Conservation (phyloP, 2,329 filamentous ascomycete genomes). For the Penicillium psychrosexuale region DNA sequence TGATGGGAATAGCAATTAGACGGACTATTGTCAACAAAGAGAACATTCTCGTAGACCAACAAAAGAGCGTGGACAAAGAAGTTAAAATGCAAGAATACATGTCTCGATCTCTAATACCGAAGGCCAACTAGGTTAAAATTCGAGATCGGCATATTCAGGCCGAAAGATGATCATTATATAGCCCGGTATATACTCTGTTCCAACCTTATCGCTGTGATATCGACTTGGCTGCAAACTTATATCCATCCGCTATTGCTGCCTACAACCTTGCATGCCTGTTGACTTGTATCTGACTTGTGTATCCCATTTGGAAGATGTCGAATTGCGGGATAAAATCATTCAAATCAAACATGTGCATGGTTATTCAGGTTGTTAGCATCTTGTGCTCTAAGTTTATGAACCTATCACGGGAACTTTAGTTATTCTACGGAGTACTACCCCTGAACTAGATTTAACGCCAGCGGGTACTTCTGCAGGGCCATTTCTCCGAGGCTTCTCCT, state of each 20-base stretch:
- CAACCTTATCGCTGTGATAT: slow-evolving; percentile 2
- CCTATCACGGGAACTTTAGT: no score
- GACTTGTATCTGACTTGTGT: slow-evolving; percentile 1
- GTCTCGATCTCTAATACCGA: background rate
- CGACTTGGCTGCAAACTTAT: background rate
- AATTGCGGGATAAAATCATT: background rate
- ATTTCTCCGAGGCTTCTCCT: background rate
- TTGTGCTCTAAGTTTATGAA: background rate
- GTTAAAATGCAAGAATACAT: background rate
- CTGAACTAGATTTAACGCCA: background rate
- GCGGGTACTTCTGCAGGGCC: background rate
- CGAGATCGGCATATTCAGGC: background rate
- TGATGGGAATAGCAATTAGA: background rate
- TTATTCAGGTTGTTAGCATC: background rate
- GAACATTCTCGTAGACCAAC: background rate
- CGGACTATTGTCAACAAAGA: background rate
- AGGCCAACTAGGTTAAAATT: background rate
- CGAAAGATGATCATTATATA: background rate
- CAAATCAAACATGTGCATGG: background rate
- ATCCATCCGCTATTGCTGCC: background rate
- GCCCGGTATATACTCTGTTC: background rate
- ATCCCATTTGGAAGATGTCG: background rate
- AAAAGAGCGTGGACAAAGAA: background rate
- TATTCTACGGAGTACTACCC: background rate
- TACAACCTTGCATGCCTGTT: background rate